Percentiles rank a stretch among this genome's conserved stretches.
phyloP scores from a whole-genome alignment of 2,329 filamentous ascomycete species.

The Fusarium sp. region DNA sequence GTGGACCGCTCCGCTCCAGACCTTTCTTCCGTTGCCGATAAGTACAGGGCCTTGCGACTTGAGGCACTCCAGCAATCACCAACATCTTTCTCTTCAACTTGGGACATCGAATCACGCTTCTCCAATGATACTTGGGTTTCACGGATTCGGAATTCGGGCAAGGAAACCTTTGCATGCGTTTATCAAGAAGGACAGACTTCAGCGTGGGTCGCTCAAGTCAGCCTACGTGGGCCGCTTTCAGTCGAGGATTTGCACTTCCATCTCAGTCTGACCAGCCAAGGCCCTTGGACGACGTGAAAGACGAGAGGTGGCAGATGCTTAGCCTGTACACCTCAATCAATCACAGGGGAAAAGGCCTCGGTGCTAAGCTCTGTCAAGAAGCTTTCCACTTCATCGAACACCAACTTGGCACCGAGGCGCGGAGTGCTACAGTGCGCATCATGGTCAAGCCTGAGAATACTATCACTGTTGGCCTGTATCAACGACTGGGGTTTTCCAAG shows the following conservation, averaged over 20 bases:
- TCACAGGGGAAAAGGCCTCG: not conserved
- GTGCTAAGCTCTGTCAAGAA: not conserved
- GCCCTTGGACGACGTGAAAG: not conserved
- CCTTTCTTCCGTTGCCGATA: not conserved
- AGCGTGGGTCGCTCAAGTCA: not conserved
- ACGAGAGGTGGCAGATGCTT: not conserved
- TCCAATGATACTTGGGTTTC: not conserved
- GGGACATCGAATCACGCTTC: not conserved
- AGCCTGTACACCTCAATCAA: not conserved
- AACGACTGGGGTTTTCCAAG: not conserved
- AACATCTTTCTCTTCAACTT: not conserved
- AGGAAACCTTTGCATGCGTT: not conserved
- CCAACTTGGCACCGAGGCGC: not conserved
- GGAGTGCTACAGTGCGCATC: not conserved
- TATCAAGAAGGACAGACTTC: not conserved
- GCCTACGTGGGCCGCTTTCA: not conserved
- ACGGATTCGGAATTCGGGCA: not conserved
- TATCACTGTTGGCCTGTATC: not conserved
- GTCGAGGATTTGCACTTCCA: not conserved
- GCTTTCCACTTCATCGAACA: not conserved
- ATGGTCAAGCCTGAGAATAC: not conserved
- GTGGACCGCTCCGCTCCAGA: not conserved
- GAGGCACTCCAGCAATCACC: not conserved
- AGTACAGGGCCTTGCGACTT: not conserved
- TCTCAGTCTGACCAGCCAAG: not conserved